A percentile compares a stretch with the other conserved stretches of the same genome.
These are phyloP conservation scores for Zostera marina DNA, from an alignment of 116 monocot species.

Conservation along the genomic window DNA sequence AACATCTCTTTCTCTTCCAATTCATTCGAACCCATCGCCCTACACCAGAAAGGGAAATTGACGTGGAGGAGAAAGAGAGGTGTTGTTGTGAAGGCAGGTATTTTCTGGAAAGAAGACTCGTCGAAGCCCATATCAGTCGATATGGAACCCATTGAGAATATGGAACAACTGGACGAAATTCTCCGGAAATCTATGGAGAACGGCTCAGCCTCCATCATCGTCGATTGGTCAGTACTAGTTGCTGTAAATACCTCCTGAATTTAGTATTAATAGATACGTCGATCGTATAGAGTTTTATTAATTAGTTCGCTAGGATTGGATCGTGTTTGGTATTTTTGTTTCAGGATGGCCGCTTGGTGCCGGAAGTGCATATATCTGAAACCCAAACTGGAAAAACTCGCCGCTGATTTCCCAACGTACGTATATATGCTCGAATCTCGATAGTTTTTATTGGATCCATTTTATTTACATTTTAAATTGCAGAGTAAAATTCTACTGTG, in stretches of 20 bases:
- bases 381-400: slow-evolving; percentile 83
- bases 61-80: slow-evolving; percentile 2
- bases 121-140: slow-evolving; percentile 40
- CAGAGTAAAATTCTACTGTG: slow-evolving; percentile 71
- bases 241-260: not conserved
- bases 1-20: not conserved
- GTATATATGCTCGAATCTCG: not conserved
- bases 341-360: slow-evolving; percentile 82
- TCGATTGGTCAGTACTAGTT: slow-evolving; percentile 43
- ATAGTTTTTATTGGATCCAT: not conserved
- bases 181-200: slow-evolving; percentile 35
- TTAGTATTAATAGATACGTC: not conserved
- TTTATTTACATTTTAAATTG: slow-evolving; percentile 2
- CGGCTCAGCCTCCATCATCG: slow-evolving; percentile 33
- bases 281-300: not conserved
- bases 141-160: slow-evolving; percentile 44
- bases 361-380: slow-evolving; percentile 92
- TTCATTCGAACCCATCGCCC: not conserved
- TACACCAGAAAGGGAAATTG: slow-evolving; percentile 9
- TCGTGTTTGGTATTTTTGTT: not conserved
- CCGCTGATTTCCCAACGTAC: slow-evolving; percentile 67
- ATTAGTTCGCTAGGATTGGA: too few species aligned
- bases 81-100: slow-evolving; percentile 12
- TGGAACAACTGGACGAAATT: slow-evolving; percentile 53
- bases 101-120: slow-evolving; percentile 35